phyloP scores from a whole-genome alignment of 768 basidiomycete genomes.

The Collybia mongolica region DNA sequence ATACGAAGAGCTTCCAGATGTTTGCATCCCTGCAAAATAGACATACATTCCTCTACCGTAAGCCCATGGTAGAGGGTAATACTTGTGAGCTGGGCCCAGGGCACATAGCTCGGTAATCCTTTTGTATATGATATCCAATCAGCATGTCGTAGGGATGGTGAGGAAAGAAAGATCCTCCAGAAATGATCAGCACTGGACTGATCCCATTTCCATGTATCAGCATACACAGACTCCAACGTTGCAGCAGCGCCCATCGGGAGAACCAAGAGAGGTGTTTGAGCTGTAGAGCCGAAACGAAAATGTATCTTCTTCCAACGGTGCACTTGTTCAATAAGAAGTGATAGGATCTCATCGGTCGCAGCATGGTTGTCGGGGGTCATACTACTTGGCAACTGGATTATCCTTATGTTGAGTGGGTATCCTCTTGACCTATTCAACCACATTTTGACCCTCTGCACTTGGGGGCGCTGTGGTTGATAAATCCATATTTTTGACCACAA shows the following conservation, averaged over 20 bases:
- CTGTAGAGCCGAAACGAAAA: neutral
- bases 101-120: neutral
- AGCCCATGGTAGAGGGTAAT: neutral
- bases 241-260: neutral
- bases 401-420: neutral
- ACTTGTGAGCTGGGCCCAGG: constrained; percentile 3
- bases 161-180: neutral
- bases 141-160: neutral
- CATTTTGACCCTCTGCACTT: neutral
- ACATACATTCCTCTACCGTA: neutral
- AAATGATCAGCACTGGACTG: constrained; percentile 3
- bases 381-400: neutral
- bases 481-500: constrained; percentile 1
- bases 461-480: neutral
- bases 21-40: neutral
- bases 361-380: neutral
- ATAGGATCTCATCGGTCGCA: neutral
- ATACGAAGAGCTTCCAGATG: too few relatives aligned
- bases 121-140: neutral
- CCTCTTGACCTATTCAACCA: constrained; percentile 1
- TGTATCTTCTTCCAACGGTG: neutral
- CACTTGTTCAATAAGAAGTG: neutral
- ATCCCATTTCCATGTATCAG: constrained; percentile 2
- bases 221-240: neutral
- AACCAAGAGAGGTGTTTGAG: neutral